Evolutionary conservation across 441 rosid species (phyloP).

Genomic region (Melastoma candidum): DNA sequence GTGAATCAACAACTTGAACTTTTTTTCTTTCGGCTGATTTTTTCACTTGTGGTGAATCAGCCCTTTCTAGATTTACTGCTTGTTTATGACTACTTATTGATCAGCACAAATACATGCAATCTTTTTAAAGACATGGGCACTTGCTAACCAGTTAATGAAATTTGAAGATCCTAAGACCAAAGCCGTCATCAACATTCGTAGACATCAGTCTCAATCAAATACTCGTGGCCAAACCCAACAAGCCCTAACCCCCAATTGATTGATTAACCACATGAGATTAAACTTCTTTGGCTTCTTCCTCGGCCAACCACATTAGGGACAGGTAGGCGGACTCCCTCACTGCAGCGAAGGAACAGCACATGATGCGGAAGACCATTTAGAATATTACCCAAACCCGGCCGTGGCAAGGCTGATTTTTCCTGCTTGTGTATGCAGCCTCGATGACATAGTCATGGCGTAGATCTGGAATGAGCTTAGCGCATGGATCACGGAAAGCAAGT

Average conservation of each 20-base stretch:
- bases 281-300: conserved; percentile 23
- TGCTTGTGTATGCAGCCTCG: conserved; percentile 38
- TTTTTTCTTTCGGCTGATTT: too few species aligned
- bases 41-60: too few species aligned
- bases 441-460: conserved; percentile 48
- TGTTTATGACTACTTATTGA: too few species aligned
- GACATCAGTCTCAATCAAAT: conserved; percentile 37
- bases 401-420: conserved; percentile 34
- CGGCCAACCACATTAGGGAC: conserved; percentile 76
- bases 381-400: conserved; percentile 32
- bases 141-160: neutral
- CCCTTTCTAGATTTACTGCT: too few species aligned
- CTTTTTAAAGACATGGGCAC: too few species aligned
- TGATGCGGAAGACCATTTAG: conserved; percentile 36
- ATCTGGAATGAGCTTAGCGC: conserved; percentile 50
- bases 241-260: conserved; percentile 55
- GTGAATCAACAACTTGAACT: too few species aligned
- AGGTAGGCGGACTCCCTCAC: conserved; percentile 35
- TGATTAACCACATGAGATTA: conserved; percentile 17
- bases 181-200: conserved; percentile 39
- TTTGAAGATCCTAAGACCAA: conserved; percentile 16
- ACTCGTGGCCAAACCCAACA: conserved; percentile 39
- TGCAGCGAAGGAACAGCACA: conserved; percentile 42
- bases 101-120: too few species aligned
- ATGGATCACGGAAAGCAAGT: conserved; percentile 40